Base-by-base conservation (phyloP, 352 stramenopile genomes). In the Aphanomyces astaci region DNA sequence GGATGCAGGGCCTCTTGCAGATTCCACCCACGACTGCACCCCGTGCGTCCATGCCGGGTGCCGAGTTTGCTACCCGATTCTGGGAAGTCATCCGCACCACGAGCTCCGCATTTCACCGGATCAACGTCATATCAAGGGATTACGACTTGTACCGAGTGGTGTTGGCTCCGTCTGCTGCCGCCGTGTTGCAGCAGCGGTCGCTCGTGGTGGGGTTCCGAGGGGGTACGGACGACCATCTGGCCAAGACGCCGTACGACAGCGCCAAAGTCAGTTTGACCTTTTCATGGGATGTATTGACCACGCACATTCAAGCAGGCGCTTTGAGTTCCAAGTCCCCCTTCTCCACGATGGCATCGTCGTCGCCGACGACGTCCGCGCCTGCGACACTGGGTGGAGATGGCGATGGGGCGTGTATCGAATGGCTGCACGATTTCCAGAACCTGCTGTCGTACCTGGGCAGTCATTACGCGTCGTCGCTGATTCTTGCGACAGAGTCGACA, bases 391-490 rank as follows among this genome's bases (percentile, higher is more conserved):
- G n/a, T n/a, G n/a, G n/a, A n/a, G n/a, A n/a, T n/a, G n/a, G n/a
- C n/a, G n/a, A n/a, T n/a, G n/a, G n/a, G n/a, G n/a, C n/a, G n/a
- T n/a, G n/a, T 33, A 17, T 65, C n/a, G 40, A 60, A 9, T 90
- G 82, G 82, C 64, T 90, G 0, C 72, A 80, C 55, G 82, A 90
- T 57, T 55, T 90, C 24, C 82, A 89, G 66, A 87, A 86, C 27
- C 64, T 84, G n/a, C 15, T 90, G 48, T 65, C 72, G 0, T 88
- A 82, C 76, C 70, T 80, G 25, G 82, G 81, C 31, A 87, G 81
- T 56, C 78, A 82, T 46, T 90, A 84, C n/a, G 81, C 82, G 0
- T 74, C 78, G 3, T 74, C 78, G n/a, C 71, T 90, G 25, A 80
- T 89, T 57, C 57, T 75, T 43, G 72, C 32, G 5, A 43, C 17